These are phyloP conservation scores for Gnaphalium uliginosum DNA, from an alignment of 129 eudicot genomes.

Conservation along the genomic window DNA sequence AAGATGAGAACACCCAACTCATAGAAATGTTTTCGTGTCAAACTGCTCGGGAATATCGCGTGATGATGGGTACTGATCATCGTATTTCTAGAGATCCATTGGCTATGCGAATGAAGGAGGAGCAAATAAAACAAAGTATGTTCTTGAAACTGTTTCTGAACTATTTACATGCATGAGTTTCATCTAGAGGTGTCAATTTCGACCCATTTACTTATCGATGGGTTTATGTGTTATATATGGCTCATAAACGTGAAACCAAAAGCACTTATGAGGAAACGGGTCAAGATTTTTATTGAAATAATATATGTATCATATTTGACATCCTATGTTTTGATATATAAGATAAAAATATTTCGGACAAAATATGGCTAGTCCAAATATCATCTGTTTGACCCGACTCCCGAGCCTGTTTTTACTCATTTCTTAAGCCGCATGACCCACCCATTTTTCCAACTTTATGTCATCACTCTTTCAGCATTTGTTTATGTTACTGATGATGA, in stretches of 20 bases:
- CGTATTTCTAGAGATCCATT: constrained; percentile 88
- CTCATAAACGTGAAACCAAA: background rate
- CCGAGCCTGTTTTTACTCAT: background rate
- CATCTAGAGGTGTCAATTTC: background rate
- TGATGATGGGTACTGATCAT: constrained; percentile 92
- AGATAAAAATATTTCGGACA: background rate
- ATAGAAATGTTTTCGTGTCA: constrained; percentile 86
- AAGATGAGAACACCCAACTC: constrained; percentile 92
- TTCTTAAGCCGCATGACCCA: background rate
- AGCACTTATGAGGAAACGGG: background rate
- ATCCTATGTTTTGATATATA: background rate
- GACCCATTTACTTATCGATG: background rate
- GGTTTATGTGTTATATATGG: background rate
- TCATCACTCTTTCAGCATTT: background rate
- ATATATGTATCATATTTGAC: background rate
- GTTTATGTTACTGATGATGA: constrained; percentile 15
- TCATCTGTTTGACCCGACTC: background rate
- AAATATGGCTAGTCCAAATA: background rate
- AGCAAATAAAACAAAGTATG: constrained; percentile 85
- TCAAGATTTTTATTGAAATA: background rate
- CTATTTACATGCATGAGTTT: background rate
- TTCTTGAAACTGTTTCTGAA: constrained; percentile 10
- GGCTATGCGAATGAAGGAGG: constrained; percentile 96
- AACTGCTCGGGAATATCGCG: constrained; percentile 90
- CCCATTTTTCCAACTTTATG: background rate